Conservation (phyloP, 1,284 basidiomycete species). For the Cystobasidium sp. region DNA sequence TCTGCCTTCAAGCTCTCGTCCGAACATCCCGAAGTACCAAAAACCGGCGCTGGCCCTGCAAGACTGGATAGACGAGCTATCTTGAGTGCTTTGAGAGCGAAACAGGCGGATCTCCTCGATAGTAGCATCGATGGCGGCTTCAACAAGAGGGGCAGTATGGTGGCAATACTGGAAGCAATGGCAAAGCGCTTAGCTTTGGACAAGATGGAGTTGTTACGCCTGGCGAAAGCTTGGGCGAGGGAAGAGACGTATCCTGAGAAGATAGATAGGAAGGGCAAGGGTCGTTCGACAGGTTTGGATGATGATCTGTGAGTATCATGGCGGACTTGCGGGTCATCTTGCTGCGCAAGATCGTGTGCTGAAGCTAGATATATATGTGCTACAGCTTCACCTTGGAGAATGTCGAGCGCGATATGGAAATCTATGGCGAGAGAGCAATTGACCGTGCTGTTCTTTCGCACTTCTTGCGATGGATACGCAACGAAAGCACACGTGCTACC, state of each 20-base stretch:
- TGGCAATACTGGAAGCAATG: slow-evolving; percentile 27
- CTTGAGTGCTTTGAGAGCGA: neutral
- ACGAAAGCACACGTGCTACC: neutral
- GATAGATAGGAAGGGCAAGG: slow-evolving; percentile 27
- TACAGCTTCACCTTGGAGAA: slow-evolving; percentile 13
- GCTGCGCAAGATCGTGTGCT: neutral
- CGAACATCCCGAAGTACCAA: slow-evolving; percentile 6
- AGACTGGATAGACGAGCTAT: slow-evolving; percentile 5
- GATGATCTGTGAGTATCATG: slow-evolving; percentile 1
- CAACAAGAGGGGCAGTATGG: slow-evolving; percentile 23
- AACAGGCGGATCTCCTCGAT: slow-evolving; percentile 13
- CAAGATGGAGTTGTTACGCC: slow-evolving; percentile 19
- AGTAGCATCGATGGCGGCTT: neutral
- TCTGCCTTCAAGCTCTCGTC: slow-evolving; percentile 37
- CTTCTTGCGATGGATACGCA: slow-evolving; percentile 33
- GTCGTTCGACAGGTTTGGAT: neutral
- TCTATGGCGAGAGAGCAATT: slow-evolving; percentile 31
- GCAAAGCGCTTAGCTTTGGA: slow-evolving; percentile 32
- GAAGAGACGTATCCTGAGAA: slow-evolving; percentile 11
- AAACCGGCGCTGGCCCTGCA: neutral
- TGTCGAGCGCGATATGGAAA: slow-evolving; percentile 23
- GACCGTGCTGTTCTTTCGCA: slow-evolving; percentile 39
- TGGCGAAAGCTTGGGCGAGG: slow-evolving; percentile 30
- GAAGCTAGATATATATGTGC: too few species aligned
- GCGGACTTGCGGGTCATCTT: neutral